phyloP scores from a whole-genome alignment of 306 rosid genomes.

The Ammopiptanthus mongolicus region DNA sequence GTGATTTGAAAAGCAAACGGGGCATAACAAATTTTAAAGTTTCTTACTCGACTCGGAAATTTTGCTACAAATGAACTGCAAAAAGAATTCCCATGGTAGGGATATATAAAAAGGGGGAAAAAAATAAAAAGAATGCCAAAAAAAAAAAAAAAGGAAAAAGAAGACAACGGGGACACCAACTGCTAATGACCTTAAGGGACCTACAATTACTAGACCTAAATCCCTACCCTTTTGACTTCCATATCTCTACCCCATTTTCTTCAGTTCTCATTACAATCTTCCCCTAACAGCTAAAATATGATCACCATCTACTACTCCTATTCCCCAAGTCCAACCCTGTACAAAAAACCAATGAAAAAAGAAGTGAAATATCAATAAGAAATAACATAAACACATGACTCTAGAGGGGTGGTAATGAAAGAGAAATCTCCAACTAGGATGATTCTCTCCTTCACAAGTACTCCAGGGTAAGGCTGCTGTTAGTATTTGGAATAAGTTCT shows the following conservation, averaged over 20 bases:
- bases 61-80: slow-evolving; percentile 94
- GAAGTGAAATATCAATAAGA: slow-evolving; percentile 52
- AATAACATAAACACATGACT: slow-evolving; percentile 46
- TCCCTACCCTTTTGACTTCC: slow-evolving; percentile 64
- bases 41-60: slow-evolving; percentile 63
- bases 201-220: slow-evolving; percentile 62
- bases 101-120: slow-evolving; percentile 32
- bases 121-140: slow-evolving; percentile 52
- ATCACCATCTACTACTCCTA: slow-evolving; percentile 61
- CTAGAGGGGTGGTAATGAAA: slow-evolving; percentile 18
- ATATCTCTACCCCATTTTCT: slow-evolving; percentile 36
- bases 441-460: slow-evolving; percentile 42
- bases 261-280: slow-evolving; percentile 47
- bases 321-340: slow-evolving; percentile 69
- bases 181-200: slow-evolving; percentile 42
- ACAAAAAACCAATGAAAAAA: slow-evolving; percentile 73
- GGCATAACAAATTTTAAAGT: slow-evolving; percentile 43
- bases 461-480: slow-evolving; percentile 64
- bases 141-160: slow-evolving; percentile 3
- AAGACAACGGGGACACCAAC: slow-evolving; percentile 40
- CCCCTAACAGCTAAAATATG: slow-evolving; percentile 66
- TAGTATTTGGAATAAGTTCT: slow-evolving; percentile 81
- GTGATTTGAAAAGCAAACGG: slow-evolving; percentile 6
- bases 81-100: slow-evolving; percentile 82
- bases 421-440: slow-evolving; percentile 18